Conservation (phyloP, 805 yeast genomes). For the Debaryomyces castellii region DNA sequence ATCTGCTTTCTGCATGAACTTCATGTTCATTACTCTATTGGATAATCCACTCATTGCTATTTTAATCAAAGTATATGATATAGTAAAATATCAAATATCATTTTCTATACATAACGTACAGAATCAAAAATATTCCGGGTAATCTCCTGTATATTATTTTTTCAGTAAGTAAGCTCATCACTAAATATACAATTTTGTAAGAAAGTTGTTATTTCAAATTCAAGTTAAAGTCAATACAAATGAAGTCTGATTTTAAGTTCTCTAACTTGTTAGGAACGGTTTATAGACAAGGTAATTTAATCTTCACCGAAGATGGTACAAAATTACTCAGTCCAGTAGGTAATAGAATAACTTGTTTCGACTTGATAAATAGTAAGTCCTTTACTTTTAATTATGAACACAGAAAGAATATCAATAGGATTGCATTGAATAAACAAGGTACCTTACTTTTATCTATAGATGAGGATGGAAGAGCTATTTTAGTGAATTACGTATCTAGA, state of each 20-base stretch:
- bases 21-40: conserved; percentile 80
- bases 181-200: conserved; percentile 1
- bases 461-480: conserved; percentile 87
- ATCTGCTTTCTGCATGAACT: conserved; percentile 49
- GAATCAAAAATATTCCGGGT: conserved; percentile 2
- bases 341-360: conserved; percentile 86
- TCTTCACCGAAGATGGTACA: conserved; percentile 84
- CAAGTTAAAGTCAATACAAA: conserved; percentile 18
- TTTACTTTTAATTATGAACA: conserved; percentile 93
- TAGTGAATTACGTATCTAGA: conserved; percentile 80
- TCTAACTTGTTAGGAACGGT: conserved; percentile 93
- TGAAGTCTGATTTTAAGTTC: conserved; percentile 89
- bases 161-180: conserved; percentile 9
- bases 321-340: conserved; percentile 89
- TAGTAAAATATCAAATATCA: neutral
- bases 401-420: conserved; percentile 72
- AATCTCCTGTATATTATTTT: conserved; percentile 6
- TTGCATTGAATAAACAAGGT: conserved; percentile 82
- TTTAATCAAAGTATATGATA: neutral
- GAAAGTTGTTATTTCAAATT: neutral
- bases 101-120: neutral
- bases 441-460: conserved; percentile 82
- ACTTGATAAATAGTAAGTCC: conserved; percentile 77
- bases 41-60: conserved; percentile 42
- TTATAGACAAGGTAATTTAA: conserved; percentile 86